Base-by-base conservation (phyloP, 495 filamentous ascomycete species). In the Cenococcum geophilum region DNA sequence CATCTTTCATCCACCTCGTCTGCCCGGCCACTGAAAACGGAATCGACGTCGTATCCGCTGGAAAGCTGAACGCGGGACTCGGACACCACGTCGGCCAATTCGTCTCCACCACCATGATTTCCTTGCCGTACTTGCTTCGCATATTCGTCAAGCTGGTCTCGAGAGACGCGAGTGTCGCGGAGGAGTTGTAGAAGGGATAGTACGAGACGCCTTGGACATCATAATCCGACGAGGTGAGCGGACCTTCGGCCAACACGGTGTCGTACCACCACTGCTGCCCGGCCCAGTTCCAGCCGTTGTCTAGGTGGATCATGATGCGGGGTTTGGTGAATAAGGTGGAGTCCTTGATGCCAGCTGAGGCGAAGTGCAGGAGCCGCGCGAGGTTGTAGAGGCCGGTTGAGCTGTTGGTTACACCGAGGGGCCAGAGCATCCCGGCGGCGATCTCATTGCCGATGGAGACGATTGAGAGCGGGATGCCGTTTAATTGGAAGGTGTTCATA, bases 161-260 rank as follows among this genome's bases (percentile, higher is more conserved):
- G 8, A 79, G 68, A 23, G 72, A 72, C 9, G 60, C 61, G 2
- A 78, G 67, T 2, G 77, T 77, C 0, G 77, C 76, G 0, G 60
- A 63, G 10, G 74, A 73, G 48, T 75, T 74, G 65, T 77, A 79
- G 61, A 78, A 79, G 0, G 76, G 77, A 61, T 79, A 78, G 67
- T 76, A 76, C 16, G 65, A 70, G 59, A 79, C 76, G 55, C 75
- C 76, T 49, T 76, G 75, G 25, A 79, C 69, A 65, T 78, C 76
- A 71, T 71, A 77, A 32, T 73, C 76, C 10, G 55, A 50, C 12
- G 52, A 60, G 22, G 63, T 50, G 9, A 76, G n/a, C n/a, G n/a
- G n/a, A 64, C 5, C 55, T 63, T 12, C 68, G 10, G 69, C 63
- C 54, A 79, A 50, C 2, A 68, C 68, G 48, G 71, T 72, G 27